Percentiles rank a stretch among this genome's conserved stretches.
phyloP scores from a whole-genome alignment of 1,284 basidiomycete species.

The Ganoderma meredithae region DNA sequence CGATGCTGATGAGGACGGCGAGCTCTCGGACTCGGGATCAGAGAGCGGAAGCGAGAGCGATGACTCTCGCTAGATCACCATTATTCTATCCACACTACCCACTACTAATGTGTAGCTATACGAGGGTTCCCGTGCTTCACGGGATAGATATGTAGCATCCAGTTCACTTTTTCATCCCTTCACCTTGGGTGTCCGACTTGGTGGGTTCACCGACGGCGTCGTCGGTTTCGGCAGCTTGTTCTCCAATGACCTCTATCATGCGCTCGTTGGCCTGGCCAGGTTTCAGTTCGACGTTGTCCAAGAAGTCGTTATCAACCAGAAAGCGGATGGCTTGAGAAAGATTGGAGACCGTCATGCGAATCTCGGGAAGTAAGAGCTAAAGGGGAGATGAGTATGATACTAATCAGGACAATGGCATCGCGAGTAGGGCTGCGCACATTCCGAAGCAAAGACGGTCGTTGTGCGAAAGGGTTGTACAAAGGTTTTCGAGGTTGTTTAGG shows the following conservation, averaged over 20 bases:
- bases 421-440: conserved; percentile 59
- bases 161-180: conserved; percentile 17
- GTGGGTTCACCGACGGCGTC: background rate
- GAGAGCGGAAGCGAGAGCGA: conserved; percentile 45
- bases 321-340: conserved; percentile 94
- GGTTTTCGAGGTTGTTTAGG: conserved; percentile 61
- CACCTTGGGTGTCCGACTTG: background rate
- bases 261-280: conserved; percentile 81
- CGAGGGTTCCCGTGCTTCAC: conserved; percentile 1
- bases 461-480: conserved; percentile 72
- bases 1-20: conserved; percentile 52
- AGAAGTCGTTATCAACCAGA: conserved; percentile 91
- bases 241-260: conserved; percentile 66
- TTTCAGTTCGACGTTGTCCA: conserved; percentile 82
- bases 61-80: conserved; percentile 36
- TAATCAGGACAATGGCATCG: too few species aligned
- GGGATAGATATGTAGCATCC: conserved; percentile 27
- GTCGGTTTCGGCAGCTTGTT: conserved; percentile 28
- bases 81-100: conserved; percentile 10
- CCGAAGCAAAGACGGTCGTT: conserved; percentile 73
- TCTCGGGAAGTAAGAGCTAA: conserved; percentile 88
- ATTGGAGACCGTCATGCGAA: conserved; percentile 90
- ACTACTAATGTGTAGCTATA: conserved; percentile 32
- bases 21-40: conserved; percentile 39
- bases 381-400: background rate